Conservation (phyloP, 2,329 filamentous ascomycete genomes). For the Ophiostoma tasmaniense region DNA sequence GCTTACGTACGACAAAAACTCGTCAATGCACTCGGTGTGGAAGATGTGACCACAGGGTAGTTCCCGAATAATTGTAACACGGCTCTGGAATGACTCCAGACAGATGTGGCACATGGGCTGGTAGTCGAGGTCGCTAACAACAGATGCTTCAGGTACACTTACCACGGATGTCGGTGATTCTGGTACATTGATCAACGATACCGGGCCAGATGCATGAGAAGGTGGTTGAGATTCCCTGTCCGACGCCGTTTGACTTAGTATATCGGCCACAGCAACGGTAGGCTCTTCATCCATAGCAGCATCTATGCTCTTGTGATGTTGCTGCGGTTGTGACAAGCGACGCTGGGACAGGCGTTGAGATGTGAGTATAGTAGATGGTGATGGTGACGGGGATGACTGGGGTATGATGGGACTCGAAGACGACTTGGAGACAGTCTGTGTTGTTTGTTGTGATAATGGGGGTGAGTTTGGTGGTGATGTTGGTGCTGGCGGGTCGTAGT, state of each 20-base stretch:
- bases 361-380: neutral
- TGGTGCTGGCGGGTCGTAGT: constrained; percentile 36
- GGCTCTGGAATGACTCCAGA: constrained; percentile 66
- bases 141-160: neutral
- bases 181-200: neutral
- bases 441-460: neutral
- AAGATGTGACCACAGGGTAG: constrained; percentile 88
- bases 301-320: constrained; percentile 7
- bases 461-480: constrained; percentile 16
- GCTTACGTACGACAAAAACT: constrained; percentile 68
- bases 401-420: constrained; percentile 19
- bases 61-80: constrained; percentile 67
- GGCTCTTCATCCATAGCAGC: neutral
- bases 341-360: neutral
- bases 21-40: constrained; percentile 84
- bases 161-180: neutral
- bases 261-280: neutral
- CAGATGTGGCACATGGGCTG: constrained; percentile 90
- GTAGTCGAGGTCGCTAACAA: constrained; percentile 36
- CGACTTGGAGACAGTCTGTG: neutral
- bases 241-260: constrained; percentile 1
- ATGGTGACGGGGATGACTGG: constrained; percentile 7
- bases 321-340: neutral
- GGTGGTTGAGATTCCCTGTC: constrained; percentile 9
- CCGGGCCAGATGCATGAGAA: neutral